phyloP scores from a whole-genome alignment of 2,329 filamentous ascomycete genomes.

The Ophiognomonia clavigignenti-juglandacearum region DNA sequence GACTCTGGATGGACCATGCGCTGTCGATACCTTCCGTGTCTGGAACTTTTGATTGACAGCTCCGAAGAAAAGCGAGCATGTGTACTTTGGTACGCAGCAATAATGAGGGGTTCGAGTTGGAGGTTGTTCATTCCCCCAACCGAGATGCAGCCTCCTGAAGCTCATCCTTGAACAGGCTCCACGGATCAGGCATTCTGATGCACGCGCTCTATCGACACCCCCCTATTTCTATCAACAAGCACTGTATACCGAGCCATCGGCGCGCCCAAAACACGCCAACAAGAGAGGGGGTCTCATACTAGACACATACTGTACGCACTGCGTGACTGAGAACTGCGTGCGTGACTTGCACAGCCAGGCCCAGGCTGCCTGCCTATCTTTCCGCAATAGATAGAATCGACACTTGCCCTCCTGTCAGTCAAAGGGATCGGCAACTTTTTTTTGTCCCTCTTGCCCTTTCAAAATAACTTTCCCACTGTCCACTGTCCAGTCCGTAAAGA shows the following conservation, averaged over 20 bases:
- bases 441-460: slow-evolving; percentile 10
- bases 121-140: background rate
- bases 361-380: slow-evolving; percentile 8
- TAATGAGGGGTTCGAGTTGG: background rate
- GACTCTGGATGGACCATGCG: too few species aligned
- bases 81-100: too few species aligned
- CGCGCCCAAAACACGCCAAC: background rate
- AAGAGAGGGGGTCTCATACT: background rate
- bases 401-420: slow-evolving; percentile 1
- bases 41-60: background rate
- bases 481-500: slow-evolving; percentile 16
- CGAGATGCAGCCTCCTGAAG: background rate
- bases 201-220: background rate
- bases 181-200: too few species aligned
- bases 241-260: background rate
- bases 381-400: slow-evolving; percentile 4
- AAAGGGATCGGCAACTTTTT: slow-evolving; percentile 15
- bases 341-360: slow-evolving; percentile 10
- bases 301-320: background rate
- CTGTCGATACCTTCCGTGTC: too few species aligned
- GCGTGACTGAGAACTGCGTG: background rate
- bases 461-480: slow-evolving; percentile 12
- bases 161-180: background rate
- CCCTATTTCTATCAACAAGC: too few species aligned
- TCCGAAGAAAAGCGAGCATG: too few species aligned